Conservation (phyloP, 2,329 filamentous ascomycete genomes). For the Simplicillium sp. region DNA sequence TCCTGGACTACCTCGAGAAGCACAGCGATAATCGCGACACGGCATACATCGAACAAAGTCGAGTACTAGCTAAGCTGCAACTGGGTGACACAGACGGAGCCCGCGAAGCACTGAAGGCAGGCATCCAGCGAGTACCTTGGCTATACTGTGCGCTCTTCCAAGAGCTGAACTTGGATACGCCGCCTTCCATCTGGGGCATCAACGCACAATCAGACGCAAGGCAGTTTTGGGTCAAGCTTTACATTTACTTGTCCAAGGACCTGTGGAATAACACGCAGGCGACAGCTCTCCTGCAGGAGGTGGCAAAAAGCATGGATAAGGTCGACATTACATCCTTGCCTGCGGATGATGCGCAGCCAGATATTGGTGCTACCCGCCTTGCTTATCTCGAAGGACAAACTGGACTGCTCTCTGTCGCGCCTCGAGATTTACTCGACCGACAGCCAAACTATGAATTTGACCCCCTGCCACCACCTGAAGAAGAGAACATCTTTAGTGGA, state of each 20-base stretch:
- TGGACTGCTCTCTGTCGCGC: constrained; percentile 59
- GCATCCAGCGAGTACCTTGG: constrained; percentile 74
- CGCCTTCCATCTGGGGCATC: constrained; percentile 75
- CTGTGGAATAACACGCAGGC: constrained; percentile 77
- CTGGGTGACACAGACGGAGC: constrained; percentile 57
- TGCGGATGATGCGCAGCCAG: constrained; percentile 26
- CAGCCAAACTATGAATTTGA: constrained; percentile 70
- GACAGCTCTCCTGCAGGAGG: constrained; percentile 58
- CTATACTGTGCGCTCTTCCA: constrained; percentile 73
- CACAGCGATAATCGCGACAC: constrained; percentile 28
- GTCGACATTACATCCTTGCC: constrained; percentile 29
- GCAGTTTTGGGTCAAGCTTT: constrained; percentile 64
- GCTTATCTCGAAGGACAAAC: constrained; percentile 70
- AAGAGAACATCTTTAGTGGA: constrained; percentile 41
- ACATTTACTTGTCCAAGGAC: constrained; percentile 67
- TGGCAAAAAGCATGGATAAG: constrained; percentile 46
- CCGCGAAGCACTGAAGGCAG: constrained; percentile 51
- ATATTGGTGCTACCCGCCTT: constrained; percentile 57
- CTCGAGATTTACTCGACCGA: constrained; percentile 51
- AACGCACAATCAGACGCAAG: constrained; percentile 52
- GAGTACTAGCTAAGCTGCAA: constrained; percentile 67
- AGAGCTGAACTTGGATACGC: constrained; percentile 68
- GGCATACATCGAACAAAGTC: constrained; percentile 67
- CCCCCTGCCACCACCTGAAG: constrained; percentile 61
- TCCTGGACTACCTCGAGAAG: constrained; percentile 40